phyloP scores from a whole-genome alignment of 169 alveolate genomes.

The Cryptosporidium felis region DNA sequence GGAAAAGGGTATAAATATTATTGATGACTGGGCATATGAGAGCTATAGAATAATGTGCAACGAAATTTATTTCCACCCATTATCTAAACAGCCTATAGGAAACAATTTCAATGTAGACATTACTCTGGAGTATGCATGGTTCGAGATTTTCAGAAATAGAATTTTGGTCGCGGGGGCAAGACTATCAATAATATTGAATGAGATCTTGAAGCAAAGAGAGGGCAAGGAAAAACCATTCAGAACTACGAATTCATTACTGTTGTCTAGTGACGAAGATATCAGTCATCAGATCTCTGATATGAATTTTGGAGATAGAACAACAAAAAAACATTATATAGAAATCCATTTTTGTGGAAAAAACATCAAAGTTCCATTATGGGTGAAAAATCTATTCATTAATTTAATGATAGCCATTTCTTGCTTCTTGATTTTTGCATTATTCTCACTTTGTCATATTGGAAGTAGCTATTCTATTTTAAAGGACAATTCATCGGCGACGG shows the following conservation, averaged over 20 bases:
- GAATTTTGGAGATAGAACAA: not conserved
- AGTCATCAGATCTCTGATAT: conserved; percentile 5
- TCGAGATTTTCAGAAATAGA: conserved; percentile 76
- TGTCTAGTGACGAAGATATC: conserved; percentile 40
- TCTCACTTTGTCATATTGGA: conserved; percentile 3
- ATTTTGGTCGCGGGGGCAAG: conserved; percentile 86
- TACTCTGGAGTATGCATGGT: conserved; percentile 74
- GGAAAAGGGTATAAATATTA: conserved; percentile 78
- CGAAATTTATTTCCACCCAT: conserved; percentile 72
- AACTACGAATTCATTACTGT: conserved; percentile 13
- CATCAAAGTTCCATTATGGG: not conserved
- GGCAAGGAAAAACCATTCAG: conserved; percentile 67
- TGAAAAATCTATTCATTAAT: conserved; percentile 20
- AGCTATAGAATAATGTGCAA: conserved; percentile 76
- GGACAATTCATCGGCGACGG: not conserved
- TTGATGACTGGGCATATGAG: conserved; percentile 83
- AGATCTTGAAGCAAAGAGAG: conserved; percentile 74
- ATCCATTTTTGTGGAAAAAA: conserved; percentile 15
- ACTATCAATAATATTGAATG: conserved; percentile 80
- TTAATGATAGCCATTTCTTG: not conserved
- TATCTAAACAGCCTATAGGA: conserved; percentile 58
- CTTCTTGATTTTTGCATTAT: not conserved
- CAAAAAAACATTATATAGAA: not conserved
- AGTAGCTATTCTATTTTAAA: conserved; percentile 10
- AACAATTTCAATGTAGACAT: conserved; percentile 21